Percentiles rank a stretch among this genome's conserved stretches.
These are phyloP conservation scores for Fusarium sacchari DNA, from an alignment of 2,329 filamentous ascomycete genomes.

Conservation along the genomic window DNA sequence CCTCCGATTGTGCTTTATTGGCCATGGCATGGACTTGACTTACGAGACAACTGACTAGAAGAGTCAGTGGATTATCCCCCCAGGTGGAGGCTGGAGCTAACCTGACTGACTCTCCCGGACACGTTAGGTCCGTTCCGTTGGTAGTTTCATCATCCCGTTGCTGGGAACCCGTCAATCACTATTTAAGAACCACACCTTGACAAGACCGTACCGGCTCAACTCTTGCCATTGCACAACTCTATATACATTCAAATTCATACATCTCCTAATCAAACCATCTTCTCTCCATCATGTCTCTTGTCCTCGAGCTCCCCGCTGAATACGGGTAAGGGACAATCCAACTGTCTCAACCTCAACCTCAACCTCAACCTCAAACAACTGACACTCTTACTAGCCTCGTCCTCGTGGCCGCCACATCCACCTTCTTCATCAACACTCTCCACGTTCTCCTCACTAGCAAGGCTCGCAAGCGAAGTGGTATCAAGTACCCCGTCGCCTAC, in stretches of 20 bases:
- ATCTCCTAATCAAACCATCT: neutral
- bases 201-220: neutral
- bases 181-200: conserved; percentile 29
- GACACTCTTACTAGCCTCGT: conserved; percentile 63
- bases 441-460: conserved; percentile 60
- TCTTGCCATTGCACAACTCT: neutral
- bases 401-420: conserved; percentile 65
- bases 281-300: conserved; percentile 53
- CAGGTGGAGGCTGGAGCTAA: conserved; percentile 30
- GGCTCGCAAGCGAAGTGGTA: conserved; percentile 62
- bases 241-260: neutral
- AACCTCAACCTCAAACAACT: neutral
- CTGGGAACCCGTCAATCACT: neutral
- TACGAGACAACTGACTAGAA: neutral
- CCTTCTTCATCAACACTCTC: conserved; percentile 66
- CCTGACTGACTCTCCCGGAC: conserved; percentile 12
- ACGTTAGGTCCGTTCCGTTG: conserved; percentile 24
- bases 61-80: conserved; percentile 6
- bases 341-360: neutral
- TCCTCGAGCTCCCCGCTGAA: conserved; percentile 57
- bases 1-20: neutral
- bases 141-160: conserved; percentile 13
- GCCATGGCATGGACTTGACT: neutral
- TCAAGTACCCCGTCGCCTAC: conserved; percentile 68
- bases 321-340: conserved; percentile 57